Evolutionary conservation across 163 green algal species (phyloP), one percentile per base, ranked within the genome.

Genomic region (Chlamydomonas reinhardtii): DNA sequence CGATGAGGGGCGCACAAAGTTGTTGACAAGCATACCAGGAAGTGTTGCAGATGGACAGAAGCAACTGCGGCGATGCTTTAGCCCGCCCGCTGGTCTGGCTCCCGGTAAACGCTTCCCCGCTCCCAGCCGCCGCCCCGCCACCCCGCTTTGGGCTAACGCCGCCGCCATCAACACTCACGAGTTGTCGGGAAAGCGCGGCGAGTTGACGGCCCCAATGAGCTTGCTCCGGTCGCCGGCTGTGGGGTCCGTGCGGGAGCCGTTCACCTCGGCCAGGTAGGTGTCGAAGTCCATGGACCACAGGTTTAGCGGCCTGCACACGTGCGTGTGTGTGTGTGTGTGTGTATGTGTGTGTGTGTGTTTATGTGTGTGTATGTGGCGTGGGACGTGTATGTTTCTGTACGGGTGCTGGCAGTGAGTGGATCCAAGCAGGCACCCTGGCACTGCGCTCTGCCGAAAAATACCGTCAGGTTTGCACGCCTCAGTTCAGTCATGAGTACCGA

Each of bases 201-300:
- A 19, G 76, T 84, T 84, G 76, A 84, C 76, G 4, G 37, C 29
- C 4, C 22, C 11, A n/a, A 84, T 68, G 61, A 90, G 72, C 6
- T 37, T 66, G 39, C n/a, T 43, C 9, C 48, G 43, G 73, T 76
- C 76, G 54, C 86, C 86, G 31, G n/a, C 52, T 2, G 52, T 73
- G 71, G 86, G 73, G 66, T 90, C 79, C 32, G 65, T 87, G 43
- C 29, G 8, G 9, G 64, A 82, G 78, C 78, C 86, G 52, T 43
- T 25, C 31, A 90, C 79, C 0, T 35, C 29, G 3, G 29, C 27
- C n/a, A 84, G 61, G 73, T 85, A 90, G 22, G 27, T n/a, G n/a
- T 3, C 39, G 65, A 85, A 87, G 78, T 25, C 76, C 32, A 79
- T 87, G 73, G 39, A 70, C 86, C 86, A 90, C 32, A 82, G 66